Percentiles rank a stretch among this genome's conserved stretches.
Evolutionary conservation across 192 early-diverging fungal genomes (phyloP).

Genomic region (Entomortierella parvispora): DNA sequence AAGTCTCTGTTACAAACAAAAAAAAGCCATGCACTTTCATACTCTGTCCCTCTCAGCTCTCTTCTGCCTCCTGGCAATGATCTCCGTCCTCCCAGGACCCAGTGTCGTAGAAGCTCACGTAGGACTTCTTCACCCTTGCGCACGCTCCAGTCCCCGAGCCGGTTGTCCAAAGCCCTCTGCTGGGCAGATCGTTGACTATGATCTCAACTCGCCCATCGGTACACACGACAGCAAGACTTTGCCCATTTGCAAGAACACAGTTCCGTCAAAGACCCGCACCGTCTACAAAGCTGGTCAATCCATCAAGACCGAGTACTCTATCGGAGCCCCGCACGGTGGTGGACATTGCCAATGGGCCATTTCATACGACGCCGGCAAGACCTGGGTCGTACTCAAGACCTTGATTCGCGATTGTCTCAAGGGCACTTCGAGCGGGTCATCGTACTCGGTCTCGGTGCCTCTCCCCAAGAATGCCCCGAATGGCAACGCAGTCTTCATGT

Average conservation of each 20-base stretch:
- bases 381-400: constrained; percentile 67
- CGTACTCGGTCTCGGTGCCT: constrained; percentile 35
- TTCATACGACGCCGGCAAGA: constrained; percentile 66
- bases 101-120: constrained; percentile 40
- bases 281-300: constrained; percentile 58
- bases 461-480: constrained; percentile 39
- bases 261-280: constrained; percentile 38
- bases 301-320: constrained; percentile 56
- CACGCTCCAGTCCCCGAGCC: constrained; percentile 41
- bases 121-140: constrained; percentile 45
- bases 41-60: too few relatives aligned
- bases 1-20: too few relatives aligned
- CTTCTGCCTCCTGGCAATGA: too few relatives aligned
- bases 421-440: background rate
- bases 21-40: too few relatives aligned
- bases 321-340: constrained; percentile 62
- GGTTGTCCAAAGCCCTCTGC: constrained; percentile 45
- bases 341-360: constrained; percentile 76
- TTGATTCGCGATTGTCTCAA: constrained; percentile 54
- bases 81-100: too few relatives aligned
- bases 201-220: constrained; percentile 48
- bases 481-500: constrained; percentile 47
- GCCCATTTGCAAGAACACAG: constrained; percentile 58
- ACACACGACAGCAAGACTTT: constrained; percentile 9
- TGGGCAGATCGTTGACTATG: constrained; percentile 52